Conservation (phyloP, 768 basidiomycete species). For the Leccinum ochraceum region DNA sequence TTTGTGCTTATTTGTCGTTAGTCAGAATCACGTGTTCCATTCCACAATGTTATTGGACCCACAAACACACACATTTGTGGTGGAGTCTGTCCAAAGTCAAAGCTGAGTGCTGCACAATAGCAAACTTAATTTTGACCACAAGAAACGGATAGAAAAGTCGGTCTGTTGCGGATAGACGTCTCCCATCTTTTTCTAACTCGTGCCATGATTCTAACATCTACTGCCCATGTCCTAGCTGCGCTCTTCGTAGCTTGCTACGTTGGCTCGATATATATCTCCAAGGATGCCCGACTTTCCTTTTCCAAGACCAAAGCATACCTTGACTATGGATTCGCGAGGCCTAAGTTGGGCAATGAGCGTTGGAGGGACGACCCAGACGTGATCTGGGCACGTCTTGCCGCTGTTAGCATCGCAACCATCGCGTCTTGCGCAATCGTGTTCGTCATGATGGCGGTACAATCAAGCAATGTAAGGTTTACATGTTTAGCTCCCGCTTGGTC, state of each 20-base stretch:
- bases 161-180: slow-evolving; percentile 7
- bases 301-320: slow-evolving; percentile 31
- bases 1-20: slow-evolving; percentile 11
- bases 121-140: background rate
- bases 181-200: slow-evolving; percentile 1
- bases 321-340: slow-evolving; percentile 31
- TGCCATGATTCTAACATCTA: slow-evolving; percentile 30
- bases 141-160: slow-evolving; percentile 14
- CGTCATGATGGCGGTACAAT: slow-evolving; percentile 37
- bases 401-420: slow-evolving; percentile 64
- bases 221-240: slow-evolving; percentile 56
- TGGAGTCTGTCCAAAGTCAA: background rate
- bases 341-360: slow-evolving; percentile 42
- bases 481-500: background rate
- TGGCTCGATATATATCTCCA: slow-evolving; percentile 78
- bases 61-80: slow-evolving; percentile 5
- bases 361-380: slow-evolving; percentile 86
- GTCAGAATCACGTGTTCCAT: slow-evolving; percentile 20
- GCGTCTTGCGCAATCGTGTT: slow-evolving; percentile 56
- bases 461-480: slow-evolving; percentile 16
- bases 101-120: background rate
- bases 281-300: slow-evolving; percentile 59
- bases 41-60: slow-evolving; percentile 12
- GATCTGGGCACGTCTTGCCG: slow-evolving; percentile 74
- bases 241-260: slow-evolving; percentile 72